Conservation (phyloP, 176 grass and related monocot genomes). For the Paspalum vaginatum region DNA sequence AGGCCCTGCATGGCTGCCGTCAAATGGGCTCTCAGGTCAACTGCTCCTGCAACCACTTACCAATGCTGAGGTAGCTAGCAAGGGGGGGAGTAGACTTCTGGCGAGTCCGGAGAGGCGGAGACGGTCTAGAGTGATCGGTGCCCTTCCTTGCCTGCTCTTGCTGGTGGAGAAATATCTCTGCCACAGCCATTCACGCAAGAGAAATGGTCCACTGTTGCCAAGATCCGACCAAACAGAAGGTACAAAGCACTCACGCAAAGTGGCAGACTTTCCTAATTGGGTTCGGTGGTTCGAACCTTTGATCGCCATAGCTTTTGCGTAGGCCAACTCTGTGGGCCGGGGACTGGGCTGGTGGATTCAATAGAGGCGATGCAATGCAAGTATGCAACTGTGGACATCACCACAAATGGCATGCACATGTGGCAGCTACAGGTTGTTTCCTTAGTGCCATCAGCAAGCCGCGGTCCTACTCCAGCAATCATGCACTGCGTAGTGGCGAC, state of each 20-base stretch:
- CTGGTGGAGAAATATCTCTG: conserved; percentile 9
- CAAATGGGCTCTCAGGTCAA: conserved; percentile 28
- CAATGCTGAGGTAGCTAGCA: conserved; percentile 21
- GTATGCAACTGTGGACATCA: not conserved
- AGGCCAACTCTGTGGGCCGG: not conserved
- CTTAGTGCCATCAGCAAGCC: conserved; percentile 15
- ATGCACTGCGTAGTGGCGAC: conserved; percentile 10
- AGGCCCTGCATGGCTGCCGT: conserved; percentile 9
- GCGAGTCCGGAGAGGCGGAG: not conserved
- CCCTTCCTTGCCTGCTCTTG: conserved; percentile 28
- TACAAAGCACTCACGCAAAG: conserved; percentile 14
- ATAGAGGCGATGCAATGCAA: conserved; percentile 3
- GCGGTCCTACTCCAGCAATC: conserved; percentile 2
- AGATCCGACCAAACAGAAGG: not conserved
- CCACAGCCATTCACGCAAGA: not conserved
- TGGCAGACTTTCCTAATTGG: conserved; percentile 26
- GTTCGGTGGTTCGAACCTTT: not conserved
- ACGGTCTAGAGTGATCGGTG: conserved; percentile 34
- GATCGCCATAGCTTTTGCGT: not conserved
- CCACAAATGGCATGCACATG: conserved; percentile 13
- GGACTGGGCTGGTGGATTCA: not conserved
- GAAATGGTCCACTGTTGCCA: not conserved
- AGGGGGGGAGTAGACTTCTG: conserved; percentile 2
- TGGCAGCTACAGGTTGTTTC: conserved; percentile 20
- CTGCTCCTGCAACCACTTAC: conserved; percentile 22